phyloP scores from a whole-genome alignment of 257 asterid genomes.

The Solanum etuberosum region DNA sequence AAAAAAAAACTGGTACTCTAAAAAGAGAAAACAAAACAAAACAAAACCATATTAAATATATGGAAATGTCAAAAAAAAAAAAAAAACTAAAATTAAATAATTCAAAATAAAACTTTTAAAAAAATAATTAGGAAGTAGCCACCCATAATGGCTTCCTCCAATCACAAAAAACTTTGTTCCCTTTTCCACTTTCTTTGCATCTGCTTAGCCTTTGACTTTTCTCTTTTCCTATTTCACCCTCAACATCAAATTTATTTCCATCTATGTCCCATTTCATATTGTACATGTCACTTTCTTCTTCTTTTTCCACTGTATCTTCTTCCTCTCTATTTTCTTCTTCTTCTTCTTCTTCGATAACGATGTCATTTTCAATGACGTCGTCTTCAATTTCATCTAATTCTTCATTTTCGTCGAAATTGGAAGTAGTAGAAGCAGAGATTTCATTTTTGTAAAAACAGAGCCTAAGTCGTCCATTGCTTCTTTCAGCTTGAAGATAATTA shows the following conservation, averaged over 20 bases:
- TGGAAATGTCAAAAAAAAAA: not conserved
- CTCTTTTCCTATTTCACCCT: conserved; percentile 40
- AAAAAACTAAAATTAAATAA: not conserved
- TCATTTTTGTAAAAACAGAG: conserved; percentile 18
- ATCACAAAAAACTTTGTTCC: conserved; percentile 31
- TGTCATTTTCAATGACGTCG: not conserved
- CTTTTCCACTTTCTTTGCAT: conserved; percentile 51
- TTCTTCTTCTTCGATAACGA: not conserved
- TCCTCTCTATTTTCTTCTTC: not conserved
- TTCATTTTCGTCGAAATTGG: not conserved
- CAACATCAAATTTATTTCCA: conserved; percentile 15
- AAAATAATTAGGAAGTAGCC: conserved; percentile 12
- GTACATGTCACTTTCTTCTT: conserved; percentile 1
- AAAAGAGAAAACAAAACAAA: not conserved
- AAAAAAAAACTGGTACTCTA: not conserved
- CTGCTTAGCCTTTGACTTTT: conserved; percentile 34
- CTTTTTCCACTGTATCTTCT: conserved; percentile 24
- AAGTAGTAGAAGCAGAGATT: not conserved
- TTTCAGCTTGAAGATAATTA: conserved; percentile 47
- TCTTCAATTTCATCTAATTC: conserved; percentile 2
- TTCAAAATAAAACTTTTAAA: conserved; percentile 5
- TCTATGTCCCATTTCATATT: conserved; percentile 9
- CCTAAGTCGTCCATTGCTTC: conserved; percentile 70
- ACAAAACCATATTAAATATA: not conserved
- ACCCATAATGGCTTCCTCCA: conserved; percentile 51